A percentile compares a stretch with the other conserved stretches of the same genome.
These are phyloP conservation scores for Aspergillus ruber DNA, from an alignment of 2,329 filamentous ascomycete species.

Conservation along the genomic window DNA sequence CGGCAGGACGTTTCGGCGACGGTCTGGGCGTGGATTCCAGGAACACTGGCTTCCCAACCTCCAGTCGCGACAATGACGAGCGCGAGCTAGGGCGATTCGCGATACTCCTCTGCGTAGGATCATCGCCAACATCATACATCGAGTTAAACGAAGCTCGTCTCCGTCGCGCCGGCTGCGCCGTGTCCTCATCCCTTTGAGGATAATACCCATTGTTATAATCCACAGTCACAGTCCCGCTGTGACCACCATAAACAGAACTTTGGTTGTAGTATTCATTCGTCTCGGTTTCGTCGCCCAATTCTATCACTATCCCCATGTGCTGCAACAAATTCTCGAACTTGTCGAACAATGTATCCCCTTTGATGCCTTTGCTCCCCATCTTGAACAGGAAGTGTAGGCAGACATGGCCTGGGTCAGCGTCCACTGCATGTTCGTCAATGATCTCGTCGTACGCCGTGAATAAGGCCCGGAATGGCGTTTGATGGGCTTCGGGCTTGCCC, in stretches of 20 bases:
- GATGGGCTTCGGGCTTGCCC: slow-evolving; percentile 56
- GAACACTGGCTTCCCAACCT: slow-evolving; percentile 32
- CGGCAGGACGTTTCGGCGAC: slow-evolving; percentile 9
- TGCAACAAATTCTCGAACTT: slow-evolving; percentile 64
- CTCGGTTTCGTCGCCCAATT: slow-evolving; percentile 48
- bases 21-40: slow-evolving; percentile 15
- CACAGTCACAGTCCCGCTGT: slow-evolving; percentile 10
- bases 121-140: slow-evolving; percentile 46
- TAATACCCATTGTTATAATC: slow-evolving; percentile 7
- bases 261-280: slow-evolving; percentile 20
- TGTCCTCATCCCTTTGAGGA: slow-evolving; percentile 17
- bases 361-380: slow-evolving; percentile 57
- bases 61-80: slow-evolving; percentile 38
- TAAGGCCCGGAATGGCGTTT: slow-evolving; percentile 67
- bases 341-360: slow-evolving; percentile 55
- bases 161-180: slow-evolving; percentile 23
- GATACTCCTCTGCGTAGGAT: slow-evolving; percentile 42
- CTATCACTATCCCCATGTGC: slow-evolving; percentile 65
- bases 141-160: slow-evolving; percentile 52
- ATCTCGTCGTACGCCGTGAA: slow-evolving; percentile 75
- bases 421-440: slow-evolving; percentile 62
- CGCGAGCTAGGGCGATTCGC: slow-evolving; percentile 36
- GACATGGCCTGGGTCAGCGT: slow-evolving; percentile 67
- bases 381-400: slow-evolving; percentile 74
- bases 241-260: slow-evolving; percentile 18